Evolutionary conservation across 140 eudicot genomes (phyloP).

Genomic region (Bidens hawaiensis): DNA sequence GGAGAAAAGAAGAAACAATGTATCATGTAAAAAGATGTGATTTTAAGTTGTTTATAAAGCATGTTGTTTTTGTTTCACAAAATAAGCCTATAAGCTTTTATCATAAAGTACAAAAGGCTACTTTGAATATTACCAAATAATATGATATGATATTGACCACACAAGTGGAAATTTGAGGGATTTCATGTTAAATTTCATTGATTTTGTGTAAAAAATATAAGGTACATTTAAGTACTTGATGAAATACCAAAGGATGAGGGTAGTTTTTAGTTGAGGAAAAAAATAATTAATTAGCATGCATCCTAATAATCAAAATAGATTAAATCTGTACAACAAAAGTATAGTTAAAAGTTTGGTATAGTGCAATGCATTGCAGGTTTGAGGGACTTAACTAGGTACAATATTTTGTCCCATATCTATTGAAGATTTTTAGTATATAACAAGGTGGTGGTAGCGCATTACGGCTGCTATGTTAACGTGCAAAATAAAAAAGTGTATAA

Average conservation of each 20-base stretch:
- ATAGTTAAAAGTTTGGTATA: conserved; percentile 7
- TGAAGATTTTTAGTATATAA: too few species aligned
- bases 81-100: conserved; percentile 33
- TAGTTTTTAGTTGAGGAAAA: background rate
- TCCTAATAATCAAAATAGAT: conserved; percentile 15
- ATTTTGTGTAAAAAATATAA: background rate
- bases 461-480: too few species aligned
- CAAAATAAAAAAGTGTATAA: too few species aligned
- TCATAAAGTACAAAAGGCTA: conserved; percentile 33
- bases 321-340: background rate
- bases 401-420: background rate
- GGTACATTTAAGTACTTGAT: background rate
- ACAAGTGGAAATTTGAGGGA: conserved; percentile 11
- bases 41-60: conserved; percentile 1
- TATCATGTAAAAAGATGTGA: background rate
- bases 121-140: conserved; percentile 24
- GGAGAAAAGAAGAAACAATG: background rate
- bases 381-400: background rate
- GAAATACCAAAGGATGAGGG: background rate
- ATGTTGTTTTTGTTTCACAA: conserved; percentile 33
- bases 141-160: conserved; percentile 18
- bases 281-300: background rate
- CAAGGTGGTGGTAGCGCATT: too few species aligned
- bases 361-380: conserved; percentile 11
- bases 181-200: conserved; percentile 14